A percentile compares a stretch with the other conserved stretches of the same genome.
Conservation (phyloP, 257 asterid genomes). For the Ajuga chamaepitys region DNA sequence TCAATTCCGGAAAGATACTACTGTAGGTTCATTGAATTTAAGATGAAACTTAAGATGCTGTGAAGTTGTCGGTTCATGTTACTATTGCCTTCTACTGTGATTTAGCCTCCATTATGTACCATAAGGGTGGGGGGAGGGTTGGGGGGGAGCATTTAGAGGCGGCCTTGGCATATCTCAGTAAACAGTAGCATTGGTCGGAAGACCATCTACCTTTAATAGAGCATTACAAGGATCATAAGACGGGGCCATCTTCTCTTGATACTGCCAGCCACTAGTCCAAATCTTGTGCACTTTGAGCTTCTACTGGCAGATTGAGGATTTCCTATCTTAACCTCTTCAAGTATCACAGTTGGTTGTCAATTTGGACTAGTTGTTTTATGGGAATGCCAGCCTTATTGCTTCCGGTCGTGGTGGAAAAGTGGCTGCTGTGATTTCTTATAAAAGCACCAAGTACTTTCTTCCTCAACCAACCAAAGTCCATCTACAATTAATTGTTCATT, state of each 20-base stretch:
- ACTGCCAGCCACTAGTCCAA: background rate
- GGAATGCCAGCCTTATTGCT: background rate
- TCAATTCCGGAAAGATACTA: background rate
- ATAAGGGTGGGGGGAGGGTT: background rate
- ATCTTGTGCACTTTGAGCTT: constrained; percentile 7
- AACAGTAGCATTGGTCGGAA: too few species aligned
- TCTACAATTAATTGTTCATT: background rate
- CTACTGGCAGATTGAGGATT: background rate
- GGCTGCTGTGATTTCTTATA: background rate
- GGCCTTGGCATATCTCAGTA: too few species aligned
- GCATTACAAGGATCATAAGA: too few species aligned
- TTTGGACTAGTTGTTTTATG: background rate
- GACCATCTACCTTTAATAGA: too few species aligned
- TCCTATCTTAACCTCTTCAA: background rate
- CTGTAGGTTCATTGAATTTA: background rate
- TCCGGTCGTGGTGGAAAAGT: background rate
- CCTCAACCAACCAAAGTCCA: background rate
- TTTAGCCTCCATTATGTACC: background rate
- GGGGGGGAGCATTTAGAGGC: too few species aligned
- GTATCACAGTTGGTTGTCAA: background rate
- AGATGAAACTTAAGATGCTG: background rate
- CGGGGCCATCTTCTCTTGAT: background rate
- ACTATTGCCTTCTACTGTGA: background rate
- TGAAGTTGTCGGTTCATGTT: background rate
- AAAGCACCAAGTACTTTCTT: background rate